These are phyloP conservation scores for Syzygium syzygioides DNA, from an alignment of 441 rosid species.

Conservation along the genomic window DNA sequence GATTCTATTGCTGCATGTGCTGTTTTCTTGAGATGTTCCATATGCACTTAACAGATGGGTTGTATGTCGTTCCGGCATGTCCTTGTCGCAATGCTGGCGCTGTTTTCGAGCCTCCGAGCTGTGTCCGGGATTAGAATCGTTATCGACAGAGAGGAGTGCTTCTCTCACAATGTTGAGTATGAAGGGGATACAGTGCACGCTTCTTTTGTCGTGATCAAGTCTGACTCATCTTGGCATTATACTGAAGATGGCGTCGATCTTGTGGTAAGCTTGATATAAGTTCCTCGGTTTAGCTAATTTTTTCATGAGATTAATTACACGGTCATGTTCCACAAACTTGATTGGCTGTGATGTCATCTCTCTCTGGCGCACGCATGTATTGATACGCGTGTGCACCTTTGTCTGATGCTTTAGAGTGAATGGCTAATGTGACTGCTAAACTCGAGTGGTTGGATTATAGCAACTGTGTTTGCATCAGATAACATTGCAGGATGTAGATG, in stretches of 20 bases:
- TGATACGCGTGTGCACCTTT: neutral
- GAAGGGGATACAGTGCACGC: slow-evolving; percentile 58
- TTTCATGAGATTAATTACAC: neutral
- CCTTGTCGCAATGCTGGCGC: slow-evolving; percentile 23
- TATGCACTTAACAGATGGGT: slow-evolving; percentile 35
- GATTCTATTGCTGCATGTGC: neutral
- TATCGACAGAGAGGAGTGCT: slow-evolving; percentile 69
- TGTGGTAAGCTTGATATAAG: slow-evolving; percentile 34
- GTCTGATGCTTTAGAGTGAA: neutral
- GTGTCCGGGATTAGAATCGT: slow-evolving; percentile 57
- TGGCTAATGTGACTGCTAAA: neutral
- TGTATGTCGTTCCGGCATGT: slow-evolving; percentile 14
- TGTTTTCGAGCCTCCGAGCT: slow-evolving; percentile 19
- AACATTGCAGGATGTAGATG: neutral
- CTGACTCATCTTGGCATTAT: slow-evolving; percentile 53
- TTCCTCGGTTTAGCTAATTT: neutral
- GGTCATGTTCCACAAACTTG: neutral
- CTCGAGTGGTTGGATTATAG: neutral
- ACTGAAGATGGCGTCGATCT: slow-evolving; percentile 57
- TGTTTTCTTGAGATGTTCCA: neutral
- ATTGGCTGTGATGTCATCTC: neutral
- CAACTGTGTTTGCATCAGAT: neutral
- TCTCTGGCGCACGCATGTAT: neutral
- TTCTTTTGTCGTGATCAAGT: slow-evolving; percentile 61
- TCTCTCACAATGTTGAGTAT: slow-evolving; percentile 60